These are phyloP conservation scores for Candida anglica DNA, from an alignment of 805 yeast genomes.

Conservation along the genomic window DNA sequence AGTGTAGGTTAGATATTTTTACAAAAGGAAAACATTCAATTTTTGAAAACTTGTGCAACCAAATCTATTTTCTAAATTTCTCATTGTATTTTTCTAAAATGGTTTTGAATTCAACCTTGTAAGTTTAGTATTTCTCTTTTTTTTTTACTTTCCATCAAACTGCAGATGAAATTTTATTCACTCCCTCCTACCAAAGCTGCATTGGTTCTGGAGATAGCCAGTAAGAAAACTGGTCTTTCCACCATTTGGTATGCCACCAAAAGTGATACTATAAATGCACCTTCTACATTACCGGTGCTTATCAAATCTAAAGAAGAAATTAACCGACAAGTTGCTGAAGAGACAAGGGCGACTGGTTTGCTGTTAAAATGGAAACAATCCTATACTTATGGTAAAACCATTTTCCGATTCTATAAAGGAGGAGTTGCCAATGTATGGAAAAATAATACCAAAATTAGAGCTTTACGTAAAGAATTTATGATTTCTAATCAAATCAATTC, in stretches of 20 bases:
- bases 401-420: conserved; percentile 50
- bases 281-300: conserved; percentile 25
- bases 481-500: conserved; percentile 15
- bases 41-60: too few relatives aligned
- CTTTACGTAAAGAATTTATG: conserved; percentile 16
- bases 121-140: too few relatives aligned
- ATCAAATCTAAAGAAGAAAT: conserved; percentile 24
- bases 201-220: conserved; percentile 3
- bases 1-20: too few relatives aligned
- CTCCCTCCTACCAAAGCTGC: conserved; percentile 9
- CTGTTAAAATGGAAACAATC: conserved; percentile 33
- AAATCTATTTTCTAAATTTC: too few relatives aligned
- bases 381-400: conserved; percentile 38
- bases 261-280: conserved; percentile 19
- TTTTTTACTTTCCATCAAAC: neutral
- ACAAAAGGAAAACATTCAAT: neutral
- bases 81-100: too few relatives aligned
- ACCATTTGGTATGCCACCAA: conserved; percentile 8
- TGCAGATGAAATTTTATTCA: conserved; percentile 6
- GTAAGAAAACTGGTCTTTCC: conserved; percentile 4
- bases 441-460: conserved; percentile 19
- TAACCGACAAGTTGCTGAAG: conserved; percentile 17
- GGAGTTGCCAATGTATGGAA: conserved; percentile 58
- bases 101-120: too few relatives aligned
- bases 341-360: conserved; percentile 11